Percentiles rank a stretch among this genome's conserved stretches.
Conservation (phyloP, 306 rosid species). For the Trifolium fragiferum region DNA sequence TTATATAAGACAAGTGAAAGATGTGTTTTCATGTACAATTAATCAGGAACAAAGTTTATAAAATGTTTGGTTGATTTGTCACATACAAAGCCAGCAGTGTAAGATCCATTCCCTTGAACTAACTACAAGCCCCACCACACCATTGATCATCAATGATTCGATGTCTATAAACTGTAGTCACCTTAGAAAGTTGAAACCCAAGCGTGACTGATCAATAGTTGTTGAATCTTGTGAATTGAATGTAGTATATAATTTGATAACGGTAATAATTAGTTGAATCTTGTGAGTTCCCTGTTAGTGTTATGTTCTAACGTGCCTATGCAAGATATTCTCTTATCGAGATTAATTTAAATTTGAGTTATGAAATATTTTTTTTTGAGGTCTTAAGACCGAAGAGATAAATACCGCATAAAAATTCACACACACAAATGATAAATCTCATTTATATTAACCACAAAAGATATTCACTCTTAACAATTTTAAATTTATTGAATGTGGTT, state of each 20-base stretch:
- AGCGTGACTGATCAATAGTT: slow-evolving; percentile 1
- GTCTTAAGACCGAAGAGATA: no score
- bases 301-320: neutral
- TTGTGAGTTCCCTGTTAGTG: neutral
- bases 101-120: slow-evolving; percentile 9
- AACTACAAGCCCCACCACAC: slow-evolving; percentile 40
- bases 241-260: slow-evolving; percentile 6
- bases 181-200: neutral
- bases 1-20: neutral
- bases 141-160: neutral
- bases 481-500: no score
- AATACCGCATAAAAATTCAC: no score
- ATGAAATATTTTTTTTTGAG: neutral
- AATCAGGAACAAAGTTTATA: neutral
- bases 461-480: no score
- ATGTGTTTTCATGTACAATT: slow-evolving; percentile 2
- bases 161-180: slow-evolving; percentile 19
- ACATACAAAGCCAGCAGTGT: slow-evolving; percentile 4
- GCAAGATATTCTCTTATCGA: neutral
- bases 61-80: slow-evolving; percentile 17
- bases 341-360: neutral
- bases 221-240: slow-evolving; percentile 8
- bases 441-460: neutral
- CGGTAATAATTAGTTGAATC: slow-evolving; percentile 11
- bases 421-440: no score